phyloP scores from a whole-genome alignment of 2,329 filamentous ascomycete genomes.

The Ceratocystis diversiconidia region DNA sequence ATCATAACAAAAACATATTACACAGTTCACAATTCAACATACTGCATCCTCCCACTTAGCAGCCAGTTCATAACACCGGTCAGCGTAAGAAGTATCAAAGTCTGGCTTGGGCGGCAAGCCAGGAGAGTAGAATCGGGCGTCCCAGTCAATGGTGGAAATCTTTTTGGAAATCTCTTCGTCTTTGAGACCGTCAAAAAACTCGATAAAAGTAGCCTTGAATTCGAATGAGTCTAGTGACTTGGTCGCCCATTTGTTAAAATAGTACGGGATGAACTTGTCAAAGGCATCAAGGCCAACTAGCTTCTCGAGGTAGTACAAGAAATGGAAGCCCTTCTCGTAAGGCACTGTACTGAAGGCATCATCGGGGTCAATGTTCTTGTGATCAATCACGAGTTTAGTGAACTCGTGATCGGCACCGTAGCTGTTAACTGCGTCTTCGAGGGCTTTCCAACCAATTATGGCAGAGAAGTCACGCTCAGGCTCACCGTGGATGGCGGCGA shows the following conservation, averaged over 20 bases:
- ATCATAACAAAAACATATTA: conserved; percentile 13
- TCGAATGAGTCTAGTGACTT: conserved; percentile 88
- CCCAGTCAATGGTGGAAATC: conserved; percentile 69
- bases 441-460: conserved; percentile 88
- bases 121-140: conserved; percentile 74
- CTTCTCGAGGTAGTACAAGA: conserved; percentile 80
- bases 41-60: conserved; percentile 60
- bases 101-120: conserved; percentile 80
- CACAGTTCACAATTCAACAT: conserved; percentile 24
- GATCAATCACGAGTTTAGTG: conserved; percentile 76
- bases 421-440: conserved; percentile 64
- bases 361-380: conserved; percentile 85
- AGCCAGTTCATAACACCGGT: conserved; percentile 70
- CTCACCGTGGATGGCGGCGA: conserved; percentile 64
- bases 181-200: conserved; percentile 58
- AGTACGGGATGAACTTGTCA: conserved; percentile 90
- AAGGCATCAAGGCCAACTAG: conserved; percentile 75
- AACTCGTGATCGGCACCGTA: conserved; percentile 80
- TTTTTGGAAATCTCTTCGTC: conserved; percentile 51
- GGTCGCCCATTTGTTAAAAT: conserved; percentile 72
- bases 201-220: conserved; percentile 76
- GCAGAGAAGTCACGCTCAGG: conserved; percentile 83
- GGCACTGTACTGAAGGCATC: conserved; percentile 87
- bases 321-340: conserved; percentile 94
- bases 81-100: conserved; percentile 78